These are phyloP conservation scores for Botrytis tulipae DNA, from an alignment of 2,329 filamentous ascomycete genomes.

Conservation along the genomic window DNA sequence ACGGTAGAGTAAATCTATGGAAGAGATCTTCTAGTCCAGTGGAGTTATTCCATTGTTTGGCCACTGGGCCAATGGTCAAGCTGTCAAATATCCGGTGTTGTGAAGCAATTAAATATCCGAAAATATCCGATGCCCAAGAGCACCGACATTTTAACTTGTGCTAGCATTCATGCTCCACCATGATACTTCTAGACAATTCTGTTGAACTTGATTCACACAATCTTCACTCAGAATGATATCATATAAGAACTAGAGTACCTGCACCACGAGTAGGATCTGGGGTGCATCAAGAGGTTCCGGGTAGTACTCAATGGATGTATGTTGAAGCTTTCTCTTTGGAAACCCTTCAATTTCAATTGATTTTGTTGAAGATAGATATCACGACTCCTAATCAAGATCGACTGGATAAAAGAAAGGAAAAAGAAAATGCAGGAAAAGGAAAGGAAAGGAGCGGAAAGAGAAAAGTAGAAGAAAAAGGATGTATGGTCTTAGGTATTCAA, in stretches of 20 bases:
- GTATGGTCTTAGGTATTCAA: not conserved
- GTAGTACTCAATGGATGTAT: not conserved
- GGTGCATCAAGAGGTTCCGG: not conserved
- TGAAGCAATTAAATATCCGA: not conserved
- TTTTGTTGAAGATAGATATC: not conserved
- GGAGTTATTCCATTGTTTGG: not conserved
- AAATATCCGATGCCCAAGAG: not conserved
- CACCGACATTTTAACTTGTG: not conserved
- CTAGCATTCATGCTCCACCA: not conserved
- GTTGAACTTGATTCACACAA: not conserved
- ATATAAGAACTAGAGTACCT: not conserved
- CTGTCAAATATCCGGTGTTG: not conserved
- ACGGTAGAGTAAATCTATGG: not conserved
- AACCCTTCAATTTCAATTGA: not conserved
- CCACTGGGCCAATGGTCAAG: not conserved
- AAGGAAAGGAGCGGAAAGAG: not conserved
- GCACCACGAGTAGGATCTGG: not conserved
- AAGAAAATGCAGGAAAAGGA: not conserved
- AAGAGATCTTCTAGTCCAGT: not conserved
- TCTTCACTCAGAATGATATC: not conserved
- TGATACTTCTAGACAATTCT: not conserved
- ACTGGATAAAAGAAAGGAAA: not conserved
- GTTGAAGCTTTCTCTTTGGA: not conserved
- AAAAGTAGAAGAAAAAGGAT: not conserved
- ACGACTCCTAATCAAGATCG: not conserved